A percentile compares a stretch with the other conserved stretches of the same genome.
These are phyloP conservation scores for Penicillium sp. DNA, from an alignment of 2,329 filamentous ascomycete species.

Conservation along the genomic window DNA sequence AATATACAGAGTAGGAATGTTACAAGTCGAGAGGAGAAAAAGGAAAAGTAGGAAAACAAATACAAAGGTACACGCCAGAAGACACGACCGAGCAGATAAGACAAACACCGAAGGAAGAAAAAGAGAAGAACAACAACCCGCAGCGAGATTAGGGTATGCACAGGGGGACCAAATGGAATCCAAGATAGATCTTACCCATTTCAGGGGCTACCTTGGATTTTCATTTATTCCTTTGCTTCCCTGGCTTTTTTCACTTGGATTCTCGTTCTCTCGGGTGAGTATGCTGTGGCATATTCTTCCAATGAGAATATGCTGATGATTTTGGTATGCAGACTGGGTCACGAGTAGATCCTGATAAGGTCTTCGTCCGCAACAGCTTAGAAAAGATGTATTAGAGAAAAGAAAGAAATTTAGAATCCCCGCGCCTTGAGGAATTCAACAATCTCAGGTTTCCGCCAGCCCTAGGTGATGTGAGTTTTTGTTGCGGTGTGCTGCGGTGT, in stretches of 20 bases:
- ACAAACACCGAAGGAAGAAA: constrained; percentile 13
- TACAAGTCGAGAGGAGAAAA: constrained; percentile 20
- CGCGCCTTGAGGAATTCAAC: constrained; percentile 51
- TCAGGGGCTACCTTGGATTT: constrained; percentile 9
- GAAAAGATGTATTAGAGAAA: constrained; percentile 1
- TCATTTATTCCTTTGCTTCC: constrained; percentile 13
- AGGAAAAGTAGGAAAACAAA: constrained; percentile 10
- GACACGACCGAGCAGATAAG: constrained; percentile 12
- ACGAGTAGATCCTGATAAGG: neutral
- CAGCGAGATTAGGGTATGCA: constrained; percentile 16
- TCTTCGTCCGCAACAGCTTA: constrained; percentile 3
- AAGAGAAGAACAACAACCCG: constrained; percentile 9
- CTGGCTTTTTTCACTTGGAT: constrained; percentile 18
- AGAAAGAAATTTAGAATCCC: constrained; percentile 39
- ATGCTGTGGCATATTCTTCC: constrained; percentile 11
- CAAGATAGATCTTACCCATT: constrained; percentile 12
- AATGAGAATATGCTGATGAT: constrained; percentile 14
- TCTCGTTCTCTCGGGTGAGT: constrained; percentile 14
- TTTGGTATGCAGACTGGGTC: constrained; percentile 6
- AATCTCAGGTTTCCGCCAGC: constrained; percentile 53
- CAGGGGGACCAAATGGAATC: constrained; percentile 19
- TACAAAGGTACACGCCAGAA: constrained; percentile 16
- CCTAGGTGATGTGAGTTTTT: constrained; percentile 37
- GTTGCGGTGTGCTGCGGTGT: neutral
- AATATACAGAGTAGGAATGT: constrained; percentile 32